A percentile compares a stretch with the other conserved stretches of the same genome.
Conservation (phyloP, 2,329 filamentous ascomycete genomes). For the Pyrenophora graminea region DNA sequence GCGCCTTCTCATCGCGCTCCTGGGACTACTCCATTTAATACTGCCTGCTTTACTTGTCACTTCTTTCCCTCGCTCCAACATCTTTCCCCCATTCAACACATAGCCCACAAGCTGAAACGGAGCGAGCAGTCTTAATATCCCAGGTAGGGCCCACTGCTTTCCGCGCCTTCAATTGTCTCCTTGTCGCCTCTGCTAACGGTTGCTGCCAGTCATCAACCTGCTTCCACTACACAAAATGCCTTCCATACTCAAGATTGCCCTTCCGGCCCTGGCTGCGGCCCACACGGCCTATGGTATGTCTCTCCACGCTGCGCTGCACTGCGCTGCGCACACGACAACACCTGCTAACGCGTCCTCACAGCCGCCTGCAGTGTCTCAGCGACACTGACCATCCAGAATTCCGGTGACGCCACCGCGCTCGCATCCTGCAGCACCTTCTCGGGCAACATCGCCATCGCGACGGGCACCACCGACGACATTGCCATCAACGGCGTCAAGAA, state of each 20-base stretch:
- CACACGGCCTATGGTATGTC: slow-evolving; percentile 57
- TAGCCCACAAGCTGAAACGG: slow-evolving; percentile 21
- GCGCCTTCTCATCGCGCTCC: slow-evolving; percentile 27
- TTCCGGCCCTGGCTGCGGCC: slow-evolving; percentile 60
- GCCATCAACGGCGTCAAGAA: slow-evolving; percentile 64
- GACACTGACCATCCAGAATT: slow-evolving; percentile 63
- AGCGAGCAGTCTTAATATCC: slow-evolving; percentile 45
- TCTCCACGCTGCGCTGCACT: not conserved
- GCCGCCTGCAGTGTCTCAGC: slow-evolving; percentile 50
- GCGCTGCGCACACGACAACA: not conserved
- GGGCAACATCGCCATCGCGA: slow-evolving; percentile 69
- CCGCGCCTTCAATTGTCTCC: slow-evolving; percentile 17
- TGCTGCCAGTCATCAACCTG: slow-evolving; percentile 30
- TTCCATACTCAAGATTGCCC: slow-evolving; percentile 59
- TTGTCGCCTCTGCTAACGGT: slow-evolving; percentile 30
- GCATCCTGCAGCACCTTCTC: slow-evolving; percentile 68
- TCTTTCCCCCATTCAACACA: slow-evolving; percentile 36
- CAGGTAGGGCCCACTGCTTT: slow-evolving; percentile 32
- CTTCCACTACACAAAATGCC: slow-evolving; percentile 48
- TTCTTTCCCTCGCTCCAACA: slow-evolving; percentile 47
- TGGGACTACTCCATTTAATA: slow-evolving; percentile 36
- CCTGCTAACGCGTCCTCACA: slow-evolving; percentile 25
- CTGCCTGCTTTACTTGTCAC: slow-evolving; percentile 38
- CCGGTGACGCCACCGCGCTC: slow-evolving; percentile 64
- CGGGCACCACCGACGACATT: slow-evolving; percentile 61